Conservation (phyloP, 2,329 filamentous ascomycete species). For the Cordyceps cateniannulata region DNA sequence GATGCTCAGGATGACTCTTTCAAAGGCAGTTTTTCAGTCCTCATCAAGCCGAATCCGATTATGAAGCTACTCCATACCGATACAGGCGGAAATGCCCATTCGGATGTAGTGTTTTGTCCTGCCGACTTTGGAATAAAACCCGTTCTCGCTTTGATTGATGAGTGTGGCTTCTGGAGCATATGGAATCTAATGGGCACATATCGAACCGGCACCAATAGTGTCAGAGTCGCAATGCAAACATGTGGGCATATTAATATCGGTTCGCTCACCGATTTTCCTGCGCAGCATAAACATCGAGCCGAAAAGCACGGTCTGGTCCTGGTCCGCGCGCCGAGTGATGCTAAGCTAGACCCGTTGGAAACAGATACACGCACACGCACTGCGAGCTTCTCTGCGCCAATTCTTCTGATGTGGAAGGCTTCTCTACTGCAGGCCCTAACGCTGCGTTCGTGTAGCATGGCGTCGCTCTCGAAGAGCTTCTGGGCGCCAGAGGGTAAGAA, state of each 20-base stretch:
- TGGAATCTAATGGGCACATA: slow-evolving; percentile 50
- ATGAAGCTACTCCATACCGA: slow-evolving; percentile 43
- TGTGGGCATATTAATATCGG: slow-evolving; percentile 41
- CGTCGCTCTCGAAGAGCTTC: slow-evolving; percentile 12
- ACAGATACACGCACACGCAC: slow-evolving; percentile 11
- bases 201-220: slow-evolving; percentile 26
- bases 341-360: slow-evolving; percentile 1
- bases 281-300: slow-evolving; percentile 21
- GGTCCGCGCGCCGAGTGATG: slow-evolving; percentile 18
- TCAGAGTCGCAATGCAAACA: slow-evolving; percentile 27
- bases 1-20: slow-evolving; percentile 13
- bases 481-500: not conserved
- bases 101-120: slow-evolving; percentile 61
- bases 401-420: slow-evolving; percentile 32
- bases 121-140: slow-evolving; percentile 39
- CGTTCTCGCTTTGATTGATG: slow-evolving; percentile 61
- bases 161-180: slow-evolving; percentile 58
- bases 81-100: slow-evolving; percentile 50
- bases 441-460: slow-evolving; percentile 25
- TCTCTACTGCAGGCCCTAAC: slow-evolving; percentile 30
- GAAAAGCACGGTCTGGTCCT: slow-evolving; percentile 39
- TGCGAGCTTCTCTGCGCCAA: not conserved
- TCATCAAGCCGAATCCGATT: slow-evolving; percentile 50
- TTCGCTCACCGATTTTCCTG: slow-evolving; percentile 27
- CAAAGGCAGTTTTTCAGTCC: slow-evolving; percentile 33